phyloP scores from a whole-genome alignment of 2,329 filamentous ascomycete genomes.

The Colletotrichum shisoi region DNA sequence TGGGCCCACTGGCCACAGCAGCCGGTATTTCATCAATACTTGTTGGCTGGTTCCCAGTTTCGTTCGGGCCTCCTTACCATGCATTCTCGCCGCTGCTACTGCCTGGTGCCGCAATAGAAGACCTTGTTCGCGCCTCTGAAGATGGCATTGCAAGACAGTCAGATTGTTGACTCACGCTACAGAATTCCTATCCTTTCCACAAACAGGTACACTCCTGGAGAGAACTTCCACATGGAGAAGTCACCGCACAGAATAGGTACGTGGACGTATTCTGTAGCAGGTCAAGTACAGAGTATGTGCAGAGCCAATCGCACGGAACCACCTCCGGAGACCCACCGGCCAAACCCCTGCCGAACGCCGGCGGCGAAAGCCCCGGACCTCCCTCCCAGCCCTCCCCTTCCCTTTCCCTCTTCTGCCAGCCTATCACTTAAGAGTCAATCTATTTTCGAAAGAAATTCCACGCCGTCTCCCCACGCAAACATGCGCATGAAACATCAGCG shows the following conservation, averaged over 20 bases:
- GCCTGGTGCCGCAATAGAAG: background rate
- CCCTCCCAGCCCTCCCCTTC: conserved; percentile 3
- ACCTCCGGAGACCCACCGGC: conserved; percentile 24
- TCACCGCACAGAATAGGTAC: background rate
- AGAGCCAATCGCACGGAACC: conserved; percentile 28
- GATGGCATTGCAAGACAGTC: background rate
- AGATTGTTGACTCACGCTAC: background rate
- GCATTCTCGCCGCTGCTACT: conserved; percentile 6
- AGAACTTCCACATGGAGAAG: conserved; percentile 8
- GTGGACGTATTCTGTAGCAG: conserved; percentile 21
- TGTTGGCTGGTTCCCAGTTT: background rate
- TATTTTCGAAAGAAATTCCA: background rate
- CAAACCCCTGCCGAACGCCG: conserved; percentile 27
- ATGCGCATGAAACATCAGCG: conserved; percentile 12
- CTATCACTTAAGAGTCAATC: background rate
- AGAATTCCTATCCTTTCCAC: background rate
- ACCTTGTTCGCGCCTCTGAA: background rate
- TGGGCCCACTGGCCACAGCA: background rate
- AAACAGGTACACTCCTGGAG: background rate
- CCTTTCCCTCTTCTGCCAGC: background rate
- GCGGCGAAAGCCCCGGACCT: conserved; percentile 29
- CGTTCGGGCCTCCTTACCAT: background rate
- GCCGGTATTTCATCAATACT: background rate
- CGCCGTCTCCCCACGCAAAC: background rate
- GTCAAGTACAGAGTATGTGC: background rate